Evolutionary conservation across 331 rosid species (phyloP), one percentile per base, ranked within the genome.

Genomic region (Quercus lobata): DNA sequence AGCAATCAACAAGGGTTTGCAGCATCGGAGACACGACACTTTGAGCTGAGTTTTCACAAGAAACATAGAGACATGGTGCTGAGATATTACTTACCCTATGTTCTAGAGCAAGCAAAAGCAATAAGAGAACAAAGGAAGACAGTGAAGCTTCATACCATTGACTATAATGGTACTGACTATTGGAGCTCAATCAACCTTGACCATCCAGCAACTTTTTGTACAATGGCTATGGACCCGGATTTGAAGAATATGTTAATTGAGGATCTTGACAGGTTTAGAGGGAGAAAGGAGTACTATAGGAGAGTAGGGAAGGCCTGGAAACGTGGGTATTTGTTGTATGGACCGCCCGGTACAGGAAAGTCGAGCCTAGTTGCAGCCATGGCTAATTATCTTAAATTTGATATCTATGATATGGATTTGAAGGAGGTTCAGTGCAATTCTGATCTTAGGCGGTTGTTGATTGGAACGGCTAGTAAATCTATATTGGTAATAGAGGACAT

Each of bases 271-370:
- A 69, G 71, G 79, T 88, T 88, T 22, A 66, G 66, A 25, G 80
- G 35, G 52, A 85, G 94, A 79, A 88, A 86, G 77, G 88, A 86
- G 75, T 88, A 81, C 60, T 90, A 83, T 34, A 84, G 69, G 78
- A 84, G 88, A 83, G 87, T 90, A 5, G 91, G 92, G n/a, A 90
- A 76, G 86, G 92, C 87, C 58, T 88, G 92, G 89, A 88, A 88
- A 80, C 79, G 91, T 5, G 94, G 91, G 29, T 86, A 88, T 56
- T 72, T 86, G 79, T 71, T 88, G 81, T 86, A 83, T 37, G 92
- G 89, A 25, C 92, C 88, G 1, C 90, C 92, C 8, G 90, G 92
- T 19, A 88, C 90, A 1, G 91, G 94, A 16, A 90, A 88, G 58
- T 88, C 91, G 0, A 90, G 88, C 82, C 76, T 88, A 81, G 82